Base-by-base conservation (phyloP, 2,329 filamentous ascomycete genomes). In the Xylariaceae sp. region DNA sequence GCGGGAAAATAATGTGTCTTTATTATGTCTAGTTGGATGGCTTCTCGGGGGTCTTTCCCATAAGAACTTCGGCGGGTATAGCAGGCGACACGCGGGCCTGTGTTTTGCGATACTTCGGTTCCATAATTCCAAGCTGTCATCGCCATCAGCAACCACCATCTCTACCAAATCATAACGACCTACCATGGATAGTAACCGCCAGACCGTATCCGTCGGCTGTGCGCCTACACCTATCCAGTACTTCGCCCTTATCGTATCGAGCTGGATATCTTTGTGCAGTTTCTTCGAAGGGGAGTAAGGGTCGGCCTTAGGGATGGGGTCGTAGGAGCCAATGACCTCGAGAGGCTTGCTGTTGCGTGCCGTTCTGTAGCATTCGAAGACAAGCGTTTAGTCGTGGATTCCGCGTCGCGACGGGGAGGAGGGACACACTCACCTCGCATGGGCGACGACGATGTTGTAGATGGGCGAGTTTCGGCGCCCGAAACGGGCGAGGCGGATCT, bases 161-260 rank as follows among this genome's bases (percentile, higher is more conserved):
- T 18, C 30, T 3, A n/a, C 45, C 18, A 35, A 17, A 55, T 9
- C 3, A 30, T 45, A 7, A 3, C 9, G 8, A 53, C 68, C 18
- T 67, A 92, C 90, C 90, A 96, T 88, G 58, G 83, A 84, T 68
- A 99, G 78, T 69, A 97, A 75, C 72, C 90, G 82, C 92, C 92
- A 96, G 42, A 89, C 90, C 2, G 90, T 87, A 67, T 97, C 90
- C 63, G 89, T 92, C 8, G 94, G 94, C 77, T 99, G 94, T 58
- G 94, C 94, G 0, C 94, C 94, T 2, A 97, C 93, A 73, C 94
- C 94, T 42, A 99, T 82, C 94, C 94, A 99, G 78, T 99, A 99
- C 74, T 88, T 88, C 59, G 93, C 89, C 61, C 94, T 82, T 66
- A 84, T 79, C 6, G 83, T 78, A 74, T 99, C 94, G 11, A 99